Evolutionary conservation across 2,329 filamentous ascomycete species (phyloP).

Genomic region (Teratosphaeriaceae sp.): DNA sequence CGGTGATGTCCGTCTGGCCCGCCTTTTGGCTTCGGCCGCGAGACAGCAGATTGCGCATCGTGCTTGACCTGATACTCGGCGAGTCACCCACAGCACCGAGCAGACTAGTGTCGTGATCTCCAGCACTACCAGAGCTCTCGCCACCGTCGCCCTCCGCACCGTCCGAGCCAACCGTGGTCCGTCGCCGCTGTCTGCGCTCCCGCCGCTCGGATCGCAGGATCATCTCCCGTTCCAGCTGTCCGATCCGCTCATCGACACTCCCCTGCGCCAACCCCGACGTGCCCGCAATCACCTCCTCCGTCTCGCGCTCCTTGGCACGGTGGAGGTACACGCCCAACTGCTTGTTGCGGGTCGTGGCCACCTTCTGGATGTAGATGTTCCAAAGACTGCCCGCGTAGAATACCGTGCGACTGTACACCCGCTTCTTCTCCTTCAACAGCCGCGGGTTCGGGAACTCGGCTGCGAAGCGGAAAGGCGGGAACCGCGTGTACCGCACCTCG

Average conservation of each 20-base stretch:
- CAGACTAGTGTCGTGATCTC: constrained; percentile 36
- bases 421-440: constrained; percentile 52
- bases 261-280: constrained; percentile 33
- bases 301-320: constrained; percentile 50
- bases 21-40: constrained; percentile 13
- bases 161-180: constrained; percentile 12
- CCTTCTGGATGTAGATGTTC: constrained; percentile 59
- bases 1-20: background rate
- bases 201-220: constrained; percentile 35
- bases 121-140: constrained; percentile 41
- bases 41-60: constrained; percentile 22
- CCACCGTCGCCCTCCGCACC: constrained; percentile 19
- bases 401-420: constrained; percentile 52
- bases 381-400: constrained; percentile 54
- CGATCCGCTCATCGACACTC: constrained; percentile 48
- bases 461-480: constrained; percentile 53
- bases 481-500: constrained; percentile 44
- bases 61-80: constrained; percentile 11
- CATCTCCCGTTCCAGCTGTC: constrained; percentile 49
- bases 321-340: constrained; percentile 55
- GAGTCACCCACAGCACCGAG: constrained; percentile 13
- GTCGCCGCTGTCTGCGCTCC: constrained; percentile 21
- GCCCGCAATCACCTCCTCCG: constrained; percentile 36
- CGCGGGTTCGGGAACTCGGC: constrained; percentile 52
- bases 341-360: constrained; percentile 48